These are phyloP conservation scores for Dryadomyces quercus-mongolicae DNA, from an alignment of 2,329 filamentous ascomycete genomes.

Conservation along the genomic window DNA sequence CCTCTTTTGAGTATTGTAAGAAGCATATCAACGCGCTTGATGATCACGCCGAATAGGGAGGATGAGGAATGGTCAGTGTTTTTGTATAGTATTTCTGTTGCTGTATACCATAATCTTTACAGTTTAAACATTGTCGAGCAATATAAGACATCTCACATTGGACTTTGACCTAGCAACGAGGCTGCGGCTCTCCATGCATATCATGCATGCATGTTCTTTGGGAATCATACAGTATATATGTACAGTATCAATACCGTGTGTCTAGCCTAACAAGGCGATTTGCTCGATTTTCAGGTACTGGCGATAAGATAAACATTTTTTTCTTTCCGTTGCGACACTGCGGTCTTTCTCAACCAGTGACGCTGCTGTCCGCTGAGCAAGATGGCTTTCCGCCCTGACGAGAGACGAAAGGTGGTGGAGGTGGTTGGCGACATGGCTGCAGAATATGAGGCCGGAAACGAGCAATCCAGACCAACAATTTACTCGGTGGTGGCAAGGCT, in stretches of 20 bases:
- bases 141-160: too few relatives aligned
- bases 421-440: not conserved
- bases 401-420: not conserved
- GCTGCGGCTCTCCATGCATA: too few relatives aligned
- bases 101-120: not conserved
- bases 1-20: slow-evolving; percentile 75
- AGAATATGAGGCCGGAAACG: not conserved
- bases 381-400: slow-evolving; percentile 1
- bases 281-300: not conserved
- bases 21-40: slow-evolving; percentile 47
- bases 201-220: too few relatives aligned
- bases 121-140: too few relatives aligned
- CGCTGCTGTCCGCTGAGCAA: not conserved
- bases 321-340: not conserved
- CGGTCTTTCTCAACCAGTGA: not conserved
- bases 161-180: too few relatives aligned
- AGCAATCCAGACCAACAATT: slow-evolving; percentile 5
- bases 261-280: too few relatives aligned
- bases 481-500: slow-evolving; percentile 6
- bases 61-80: not conserved
- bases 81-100: not conserved
- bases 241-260: too few relatives aligned
- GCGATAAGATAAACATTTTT: slow-evolving; percentile 3
- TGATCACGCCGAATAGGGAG: slow-evolving; percentile 19
- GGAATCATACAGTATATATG: too few relatives aligned